Conservation (phyloP, 2,329 filamentous ascomycete species). For the Alternaria dauci region DNA sequence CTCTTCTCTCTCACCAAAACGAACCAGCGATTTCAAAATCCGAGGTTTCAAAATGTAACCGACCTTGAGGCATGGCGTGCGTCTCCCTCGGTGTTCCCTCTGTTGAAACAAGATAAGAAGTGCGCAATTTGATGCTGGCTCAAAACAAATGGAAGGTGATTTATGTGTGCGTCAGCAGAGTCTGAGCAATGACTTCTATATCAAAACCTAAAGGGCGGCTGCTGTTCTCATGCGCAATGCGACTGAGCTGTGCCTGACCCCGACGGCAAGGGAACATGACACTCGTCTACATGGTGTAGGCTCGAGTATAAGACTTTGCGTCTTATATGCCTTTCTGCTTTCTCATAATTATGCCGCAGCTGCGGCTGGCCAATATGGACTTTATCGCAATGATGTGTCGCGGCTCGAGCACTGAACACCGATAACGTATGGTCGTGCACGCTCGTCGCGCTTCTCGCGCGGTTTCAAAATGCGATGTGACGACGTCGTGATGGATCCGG, state of each 20-base stretch:
- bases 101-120: accelerated
- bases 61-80: background rate
- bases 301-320: background rate
- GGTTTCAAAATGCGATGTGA: background rate
- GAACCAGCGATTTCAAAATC: no score
- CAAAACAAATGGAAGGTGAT: background rate
- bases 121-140: background rate
- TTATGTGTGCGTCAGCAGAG: no score
- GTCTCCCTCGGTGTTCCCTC: background rate
- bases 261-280: background rate
- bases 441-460: background rate
- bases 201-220: background rate
- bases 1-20: no score
- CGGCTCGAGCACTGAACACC: background rate
- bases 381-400: accelerated
- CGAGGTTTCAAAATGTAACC: no score
- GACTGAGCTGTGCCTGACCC: accelerated
- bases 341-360: background rate
- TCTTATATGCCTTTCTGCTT: background rate
- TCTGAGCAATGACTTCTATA: background rate
- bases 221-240: background rate
- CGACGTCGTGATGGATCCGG: background rate
- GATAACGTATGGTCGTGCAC: background rate
- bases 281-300: accelerated
- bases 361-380: background rate